Evolutionary conservation across 306 rosid species (phyloP).

Genomic region (Erythrophleum fordii): DNA sequence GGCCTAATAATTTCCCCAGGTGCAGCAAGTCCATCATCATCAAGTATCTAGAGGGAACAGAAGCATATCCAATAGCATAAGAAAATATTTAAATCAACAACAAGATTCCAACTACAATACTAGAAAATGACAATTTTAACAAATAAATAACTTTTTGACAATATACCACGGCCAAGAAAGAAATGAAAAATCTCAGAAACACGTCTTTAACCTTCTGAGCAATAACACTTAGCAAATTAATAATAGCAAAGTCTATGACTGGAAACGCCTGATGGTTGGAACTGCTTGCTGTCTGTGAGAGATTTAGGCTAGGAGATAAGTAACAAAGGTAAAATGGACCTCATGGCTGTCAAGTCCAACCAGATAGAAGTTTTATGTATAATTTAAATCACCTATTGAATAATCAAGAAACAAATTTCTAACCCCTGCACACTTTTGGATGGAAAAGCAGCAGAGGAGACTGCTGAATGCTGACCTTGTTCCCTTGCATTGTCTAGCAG

Average conservation of each 20-base stretch:
- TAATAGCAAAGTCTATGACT: not conserved
- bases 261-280: not conserved
- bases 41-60: constrained; percentile 63
- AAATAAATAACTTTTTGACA: not conserved
- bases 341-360: not conserved
- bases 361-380: not conserved
- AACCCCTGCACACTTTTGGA: not conserved
- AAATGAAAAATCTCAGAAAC: not conserved
- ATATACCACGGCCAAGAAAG: not conserved
- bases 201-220: not conserved
- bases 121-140: not conserved
- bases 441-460: not conserved
- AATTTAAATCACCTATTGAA: not conserved
- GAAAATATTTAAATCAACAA: constrained; percentile 1
- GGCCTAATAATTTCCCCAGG: constrained; percentile 86
- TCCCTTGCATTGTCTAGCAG: not conserved
- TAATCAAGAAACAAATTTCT: not conserved
- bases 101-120: not conserved
- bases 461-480: not conserved
- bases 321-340: not conserved
- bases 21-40: constrained; percentile 93
- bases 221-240: not conserved
- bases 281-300: not conserved
- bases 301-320: not conserved
- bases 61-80: constrained; percentile 18